Conservation (phyloP, 2,329 filamentous ascomycete genomes). For the Colletotrichum tamarilloi region DNA sequence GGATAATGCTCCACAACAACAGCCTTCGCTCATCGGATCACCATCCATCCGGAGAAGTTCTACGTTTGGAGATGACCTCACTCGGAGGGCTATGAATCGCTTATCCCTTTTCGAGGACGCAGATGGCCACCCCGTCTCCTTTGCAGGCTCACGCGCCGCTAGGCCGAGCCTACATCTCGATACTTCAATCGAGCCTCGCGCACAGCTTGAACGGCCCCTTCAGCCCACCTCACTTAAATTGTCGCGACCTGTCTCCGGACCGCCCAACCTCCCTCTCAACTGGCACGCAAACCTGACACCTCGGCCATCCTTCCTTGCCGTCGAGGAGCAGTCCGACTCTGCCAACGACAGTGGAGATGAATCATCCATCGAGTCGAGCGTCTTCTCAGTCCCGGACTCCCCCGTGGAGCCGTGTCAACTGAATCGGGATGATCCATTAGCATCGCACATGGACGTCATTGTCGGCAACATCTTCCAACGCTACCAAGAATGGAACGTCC, state of each 20-base stretch:
- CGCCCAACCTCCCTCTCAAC: not conserved
- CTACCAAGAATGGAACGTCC: not conserved
- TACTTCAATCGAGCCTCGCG: not conserved
- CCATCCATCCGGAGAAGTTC: not conserved
- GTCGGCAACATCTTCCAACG: not conserved
- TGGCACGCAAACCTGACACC: not conserved
- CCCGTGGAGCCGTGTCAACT: slow-evolving; percentile 3
- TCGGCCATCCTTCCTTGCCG: not conserved
- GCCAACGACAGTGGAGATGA: slow-evolving; percentile 11
- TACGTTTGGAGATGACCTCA: not conserved
- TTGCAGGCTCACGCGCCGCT: not conserved
- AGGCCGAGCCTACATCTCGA: not conserved
- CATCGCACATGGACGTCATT: not conserved
- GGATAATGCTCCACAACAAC: not conserved
- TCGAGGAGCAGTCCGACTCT: not conserved
- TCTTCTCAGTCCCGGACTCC: slow-evolving; percentile 20
- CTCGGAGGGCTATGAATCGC: not conserved
- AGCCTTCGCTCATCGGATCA: not conserved
- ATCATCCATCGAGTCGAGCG: slow-evolving; percentile 16
- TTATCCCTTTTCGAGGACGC: not conserved
- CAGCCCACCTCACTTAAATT: not conserved
- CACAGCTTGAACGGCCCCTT: not conserved
- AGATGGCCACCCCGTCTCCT: not conserved
- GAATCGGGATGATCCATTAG: slow-evolving; percentile 6
- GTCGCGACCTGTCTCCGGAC: not conserved